Base-by-base conservation (phyloP, 768 basidiomycete genomes). In the Suillus clintonianus region DNA sequence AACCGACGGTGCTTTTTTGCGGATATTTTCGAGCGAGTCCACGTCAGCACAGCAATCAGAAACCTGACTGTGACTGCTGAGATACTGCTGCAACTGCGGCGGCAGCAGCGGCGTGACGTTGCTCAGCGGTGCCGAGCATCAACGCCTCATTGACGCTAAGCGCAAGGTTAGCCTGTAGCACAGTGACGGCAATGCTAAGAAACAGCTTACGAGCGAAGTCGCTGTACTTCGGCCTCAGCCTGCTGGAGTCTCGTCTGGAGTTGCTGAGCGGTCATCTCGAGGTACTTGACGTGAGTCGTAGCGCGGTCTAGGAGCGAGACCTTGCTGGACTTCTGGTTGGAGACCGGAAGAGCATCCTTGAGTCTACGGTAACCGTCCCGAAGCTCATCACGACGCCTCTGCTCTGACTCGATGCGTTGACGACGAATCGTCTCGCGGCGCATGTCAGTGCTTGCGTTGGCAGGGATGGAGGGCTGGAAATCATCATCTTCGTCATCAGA, bases 271-370 rank as follows among this genome's bases (percentile, higher is more conserved):
- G 89, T 87, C 75, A 89, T 86, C 81, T 95, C 92, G 71, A 95
- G 89, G 69, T 92, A 89, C 79, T 88, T 86, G 81, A 96, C 90
- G 78, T 95, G 92, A 60, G 86, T 88, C 67, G 91, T 92, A 47
- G 94, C 91, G 72, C 94, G 88, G 71, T 96, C 95, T 69, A 97
- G 85, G 62, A 96, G 81, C 66, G 89, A 92, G 60, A 94, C 91
- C 80, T 97, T 97, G 85, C 90, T 93, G 11, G 92, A 89, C 83
- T 95, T 93, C 84, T 95, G 93, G 81, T 94, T 95, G 54, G 90
- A 91, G 64, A 89, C 83, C 34, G 95, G 95, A 69, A 97, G 88
- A 62, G 89, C 90, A 71, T 94, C 91, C 86, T 94, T 94, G 80
- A 97, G 88, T 63, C 90, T 86, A 70, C 89, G 86, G 79, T 96